Evolutionary conservation across 768 basidiomycete genomes (phyloP), one percentile per base, ranked within the genome.

Genomic region (Obba rivulosa): DNA sequence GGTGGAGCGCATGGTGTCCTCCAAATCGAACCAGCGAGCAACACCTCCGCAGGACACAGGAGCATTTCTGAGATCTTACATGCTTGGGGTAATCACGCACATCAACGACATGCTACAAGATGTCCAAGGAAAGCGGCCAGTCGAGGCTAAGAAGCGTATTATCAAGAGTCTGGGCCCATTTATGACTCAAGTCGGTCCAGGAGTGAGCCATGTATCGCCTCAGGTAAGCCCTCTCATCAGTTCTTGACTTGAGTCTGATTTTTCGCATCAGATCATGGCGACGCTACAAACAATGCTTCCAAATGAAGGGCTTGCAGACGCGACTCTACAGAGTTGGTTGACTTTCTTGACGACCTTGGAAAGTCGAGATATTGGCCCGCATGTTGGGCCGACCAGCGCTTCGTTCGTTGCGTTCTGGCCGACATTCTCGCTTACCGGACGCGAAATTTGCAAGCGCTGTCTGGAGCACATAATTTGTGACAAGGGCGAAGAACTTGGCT

Each of bases 101-200:
- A 77, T 96, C 57, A 94, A 88, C 57, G 90, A 92, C 25, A 81
- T 86, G 66, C 66, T 97, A 45, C 90, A 92, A 61, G 93, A 92
- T 50, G 74, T 86, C 1, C 80, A 83, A 20, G 88, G 87, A 4
- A 91, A 87, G 66, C 85, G 85, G 55, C 70, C 83, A 0, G 70
- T 80, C 0, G 66, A 69, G 8, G 73, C 75, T 28, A 97, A 96
- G 66, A 76, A 77, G 47, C 82, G 81, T 60, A 85, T 95, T 50
- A 70, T 97, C 41, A 78, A 87, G 21, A 85, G 89, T 53, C 67
- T 96, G 34, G 91, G 87, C 5, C 75, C 70, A 2, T 70, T 98
- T 45, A 78, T 91, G n/a, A 58, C 64, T 9, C 73, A 78, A 17
- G 79, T 94, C 48, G 92, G 88, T 0, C 69, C 81, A 7, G 70